A percentile compares a stretch with the other conserved stretches of the same genome.
phyloP scores from a whole-genome alignment of 257 asterid species.

The Lithospermum erythrorhizon region DNA sequence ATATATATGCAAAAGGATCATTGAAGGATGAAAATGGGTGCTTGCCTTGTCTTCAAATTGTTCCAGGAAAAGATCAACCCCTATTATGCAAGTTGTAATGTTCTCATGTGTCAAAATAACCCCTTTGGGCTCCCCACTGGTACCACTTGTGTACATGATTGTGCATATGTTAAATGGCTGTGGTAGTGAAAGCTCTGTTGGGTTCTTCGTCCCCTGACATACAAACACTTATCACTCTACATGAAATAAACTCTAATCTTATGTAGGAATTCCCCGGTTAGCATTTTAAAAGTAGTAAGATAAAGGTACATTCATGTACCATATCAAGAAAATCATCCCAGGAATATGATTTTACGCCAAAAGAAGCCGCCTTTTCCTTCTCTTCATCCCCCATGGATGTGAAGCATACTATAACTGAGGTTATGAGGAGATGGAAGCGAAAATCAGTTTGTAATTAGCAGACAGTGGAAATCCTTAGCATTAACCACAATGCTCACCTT shows the following conservation, averaged over 20 bases:
- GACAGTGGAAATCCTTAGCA: not conserved
- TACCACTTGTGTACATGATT: slow-evolving; percentile 96
- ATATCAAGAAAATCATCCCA: slow-evolving; percentile 62
- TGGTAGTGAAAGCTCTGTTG: slow-evolving; percentile 54
- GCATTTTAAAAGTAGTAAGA: not conserved
- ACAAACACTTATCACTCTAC: not conserved
- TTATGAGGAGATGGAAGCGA: slow-evolving; percentile 15
- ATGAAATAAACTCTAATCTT: no score
- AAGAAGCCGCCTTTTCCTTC: slow-evolving; percentile 33
- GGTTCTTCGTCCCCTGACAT: slow-evolving; percentile 55
- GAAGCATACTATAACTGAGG: slow-evolving; percentile 77
- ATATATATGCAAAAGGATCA: not conserved
- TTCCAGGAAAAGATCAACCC: slow-evolving; percentile 80
- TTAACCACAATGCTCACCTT: slow-evolving; percentile 35
- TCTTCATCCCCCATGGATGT: slow-evolving; percentile 52
- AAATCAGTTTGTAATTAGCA: not conserved
- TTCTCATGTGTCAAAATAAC: slow-evolving; percentile 86
- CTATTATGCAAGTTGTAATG: slow-evolving; percentile 45
- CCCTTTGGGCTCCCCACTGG: slow-evolving; percentile 95
- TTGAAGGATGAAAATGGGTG: slow-evolving; percentile 3
- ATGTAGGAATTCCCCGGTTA: not conserved
- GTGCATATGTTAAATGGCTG: slow-evolving; percentile 50
- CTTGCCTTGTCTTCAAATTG: slow-evolving; percentile 83
- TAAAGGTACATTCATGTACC: slow-evolving; percentile 26
- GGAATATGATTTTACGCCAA: slow-evolving; percentile 47